These are phyloP conservation scores for Parmales sp. DNA, from an alignment of 108 stramenopile species.

Conservation along the genomic window DNA sequence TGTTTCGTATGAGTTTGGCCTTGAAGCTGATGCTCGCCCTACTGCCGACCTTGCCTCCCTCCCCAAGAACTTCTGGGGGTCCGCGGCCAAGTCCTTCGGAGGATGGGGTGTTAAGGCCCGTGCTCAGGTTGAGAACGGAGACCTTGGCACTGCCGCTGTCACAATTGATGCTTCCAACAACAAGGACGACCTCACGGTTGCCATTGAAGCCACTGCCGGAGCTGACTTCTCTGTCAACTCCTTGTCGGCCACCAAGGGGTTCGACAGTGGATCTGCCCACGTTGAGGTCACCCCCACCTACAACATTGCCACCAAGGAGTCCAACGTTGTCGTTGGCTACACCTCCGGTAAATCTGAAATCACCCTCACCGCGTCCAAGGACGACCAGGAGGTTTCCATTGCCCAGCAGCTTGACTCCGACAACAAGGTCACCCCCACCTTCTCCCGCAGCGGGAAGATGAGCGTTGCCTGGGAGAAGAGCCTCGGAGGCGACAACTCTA, in stretches of 20 bases:
- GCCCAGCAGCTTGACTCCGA: conserved; percentile 59
- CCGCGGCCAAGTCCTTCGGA: conserved; percentile 50
- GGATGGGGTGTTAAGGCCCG: conserved; percentile 64
- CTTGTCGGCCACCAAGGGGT: conserved; percentile 66
- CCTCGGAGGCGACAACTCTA: conserved; percentile 51
- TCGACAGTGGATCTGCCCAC: conserved; percentile 52
- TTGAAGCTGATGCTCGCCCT: conserved; percentile 56
- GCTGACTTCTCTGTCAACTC: conserved; percentile 29
- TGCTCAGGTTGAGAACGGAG: conserved; percentile 50
- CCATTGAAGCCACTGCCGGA: conserved; percentile 27
- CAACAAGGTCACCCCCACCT: conserved; percentile 65
- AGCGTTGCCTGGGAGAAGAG: conserved; percentile 64
- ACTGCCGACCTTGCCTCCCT: conserved; percentile 75
- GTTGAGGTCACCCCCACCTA: conserved; percentile 67
- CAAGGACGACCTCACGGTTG: conserved; percentile 49
- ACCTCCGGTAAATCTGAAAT: neutral
- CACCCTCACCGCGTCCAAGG: conserved; percentile 38
- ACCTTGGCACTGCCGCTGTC: conserved; percentile 37
- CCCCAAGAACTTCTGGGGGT: conserved; percentile 68
- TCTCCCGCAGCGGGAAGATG: conserved; percentile 53
- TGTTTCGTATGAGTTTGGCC: conserved; percentile 46
- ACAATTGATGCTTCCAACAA: conserved; percentile 59
- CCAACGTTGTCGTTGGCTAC: conserved; percentile 64
- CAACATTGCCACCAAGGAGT: conserved; percentile 43
- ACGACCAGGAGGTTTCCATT: conserved; percentile 62